Base-by-base conservation (phyloP, 2,329 filamentous ascomycete species). In the Pseudogymnoascus sp. region DNA sequence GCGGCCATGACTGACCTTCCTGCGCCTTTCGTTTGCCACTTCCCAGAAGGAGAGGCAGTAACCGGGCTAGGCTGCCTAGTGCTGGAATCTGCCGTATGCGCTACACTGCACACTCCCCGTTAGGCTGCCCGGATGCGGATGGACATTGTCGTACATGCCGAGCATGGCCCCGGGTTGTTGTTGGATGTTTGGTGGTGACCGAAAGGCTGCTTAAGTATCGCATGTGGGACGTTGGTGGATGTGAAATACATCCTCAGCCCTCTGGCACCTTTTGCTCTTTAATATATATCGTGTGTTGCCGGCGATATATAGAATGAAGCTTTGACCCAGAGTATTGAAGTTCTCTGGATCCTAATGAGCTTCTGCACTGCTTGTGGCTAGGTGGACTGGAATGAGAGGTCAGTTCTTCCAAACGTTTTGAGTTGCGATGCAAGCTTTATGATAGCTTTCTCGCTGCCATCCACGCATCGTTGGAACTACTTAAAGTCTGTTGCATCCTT, bases 171-270 rank as follows among this genome's bases (percentile, higher is more conserved):
- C 29, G 29, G 50, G 29, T 33, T n/a, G 50, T 21, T 56, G 50
- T 56, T 56, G 50, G 50, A 56, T 33, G 50, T 33, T 56, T 33
- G 50, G 29, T 53, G 24, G 24, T 56, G 50, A 56, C n/a, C 11
- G 29, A 56, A 56, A 56, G 50, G 50, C 29, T 56, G 50, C 50
- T 56, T 56, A 56, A 56, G 50, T 56, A 56, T 33, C 29, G 50
- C 29, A 56, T 56, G 50, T 56, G 50, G 50, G 50, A 56, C 50
- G 29, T 33, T 7, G 50, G 10, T 35, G 29, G 29, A 56, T 19
- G 11, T 35, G 29, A 33, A 56, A 33, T 56, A 21, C 50, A 33
- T 6, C 29, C 50, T 21, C 50, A 56, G 50, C 50, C 29, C 50
- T 56, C 50, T 33, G 11, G 5, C 29, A 14, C 29, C 10, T 35